Conservation (phyloP, 2,329 filamentous ascomycete genomes). For the Macrophomina tecta region DNA sequence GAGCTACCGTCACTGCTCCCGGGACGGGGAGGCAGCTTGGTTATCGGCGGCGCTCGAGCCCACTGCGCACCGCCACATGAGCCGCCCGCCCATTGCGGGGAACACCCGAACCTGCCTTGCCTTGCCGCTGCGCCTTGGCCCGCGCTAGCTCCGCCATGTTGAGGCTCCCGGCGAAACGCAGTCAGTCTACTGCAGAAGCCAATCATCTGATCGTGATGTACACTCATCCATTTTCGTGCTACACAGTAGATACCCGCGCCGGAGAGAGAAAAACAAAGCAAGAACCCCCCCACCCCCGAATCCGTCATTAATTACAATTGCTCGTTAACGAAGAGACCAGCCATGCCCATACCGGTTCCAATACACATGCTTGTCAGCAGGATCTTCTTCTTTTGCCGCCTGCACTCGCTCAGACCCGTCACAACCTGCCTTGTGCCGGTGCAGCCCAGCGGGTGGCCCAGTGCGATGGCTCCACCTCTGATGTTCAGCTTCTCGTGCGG, state of each 20-base stretch:
- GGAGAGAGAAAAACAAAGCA: not conserved
- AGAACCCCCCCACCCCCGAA: not conserved
- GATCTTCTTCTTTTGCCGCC: constrained; percentile 87
- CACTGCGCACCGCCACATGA: constrained; percentile 17
- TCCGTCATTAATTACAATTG: constrained; percentile 40
- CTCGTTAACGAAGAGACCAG: constrained; percentile 70
- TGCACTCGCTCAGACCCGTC: constrained; percentile 84
- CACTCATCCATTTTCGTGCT: constrained; percentile 6
- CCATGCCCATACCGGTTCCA: constrained; percentile 71
- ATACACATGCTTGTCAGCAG: constrained; percentile 91
- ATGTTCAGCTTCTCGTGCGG: constrained; percentile 81
- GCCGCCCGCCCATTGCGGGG: constrained; percentile 18
- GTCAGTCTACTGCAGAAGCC: not conserved
- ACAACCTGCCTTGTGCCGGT: constrained; percentile 84
- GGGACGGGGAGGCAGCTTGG: constrained; percentile 11
- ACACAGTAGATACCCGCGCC: not conserved
- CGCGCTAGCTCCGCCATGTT: not conserved
- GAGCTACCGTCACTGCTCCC: constrained; percentile 16
- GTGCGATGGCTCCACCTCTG: constrained; percentile 79
- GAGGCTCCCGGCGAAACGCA: not conserved
- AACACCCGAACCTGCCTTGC: constrained; percentile 5
- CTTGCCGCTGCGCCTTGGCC: not conserved
- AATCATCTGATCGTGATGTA: not conserved
- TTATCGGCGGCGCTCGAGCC: constrained; percentile 19
- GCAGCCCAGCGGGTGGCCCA: constrained; percentile 81